These are phyloP conservation scores for Ensete ventricosum DNA, from an alignment of 176 grass and related monocot genomes.

Conservation along the genomic window DNA sequence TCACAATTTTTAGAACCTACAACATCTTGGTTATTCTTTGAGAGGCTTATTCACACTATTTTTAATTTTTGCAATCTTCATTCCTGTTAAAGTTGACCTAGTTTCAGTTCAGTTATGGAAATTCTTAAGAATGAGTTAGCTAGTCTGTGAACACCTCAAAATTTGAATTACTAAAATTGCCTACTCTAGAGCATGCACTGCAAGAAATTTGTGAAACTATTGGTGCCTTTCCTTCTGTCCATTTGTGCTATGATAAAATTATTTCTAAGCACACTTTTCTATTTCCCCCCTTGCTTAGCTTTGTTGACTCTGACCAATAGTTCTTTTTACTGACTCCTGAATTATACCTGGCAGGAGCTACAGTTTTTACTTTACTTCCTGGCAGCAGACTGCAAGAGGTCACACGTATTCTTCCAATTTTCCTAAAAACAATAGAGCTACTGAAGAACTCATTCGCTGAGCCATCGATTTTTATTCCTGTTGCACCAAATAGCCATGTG, in stretches of 20 bases:
- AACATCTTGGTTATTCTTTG: too few species aligned
- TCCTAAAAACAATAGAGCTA: conserved; percentile 45
- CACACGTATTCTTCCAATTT: conserved; percentile 77
- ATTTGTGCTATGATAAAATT: background rate
- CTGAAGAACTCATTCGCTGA: conserved; percentile 47
- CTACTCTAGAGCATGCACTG: background rate
- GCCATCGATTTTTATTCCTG: conserved; percentile 63
- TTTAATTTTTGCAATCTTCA: too few species aligned
- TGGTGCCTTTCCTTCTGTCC: background rate
- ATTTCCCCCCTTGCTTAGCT: background rate
- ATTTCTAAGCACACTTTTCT: background rate
- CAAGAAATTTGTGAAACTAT: background rate
- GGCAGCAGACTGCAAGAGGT: conserved; percentile 97
- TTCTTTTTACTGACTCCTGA: conserved; percentile 29
- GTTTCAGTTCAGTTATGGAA: too few species aligned
- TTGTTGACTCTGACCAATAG: background rate
- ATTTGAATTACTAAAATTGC: background rate
- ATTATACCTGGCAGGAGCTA: conserved; percentile 45
- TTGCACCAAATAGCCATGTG: conserved; percentile 72
- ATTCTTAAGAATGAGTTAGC: too few species aligned
- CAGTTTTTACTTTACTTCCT: conserved; percentile 70
- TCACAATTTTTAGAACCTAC: too few species aligned
- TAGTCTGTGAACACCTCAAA: too few species aligned
- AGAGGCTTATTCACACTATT: too few species aligned
- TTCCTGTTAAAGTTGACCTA: too few species aligned